These are phyloP conservation scores for Aureobasidium namibiae DNA, from an alignment of 2,329 filamentous ascomycete genomes.

Conservation along the genomic window DNA sequence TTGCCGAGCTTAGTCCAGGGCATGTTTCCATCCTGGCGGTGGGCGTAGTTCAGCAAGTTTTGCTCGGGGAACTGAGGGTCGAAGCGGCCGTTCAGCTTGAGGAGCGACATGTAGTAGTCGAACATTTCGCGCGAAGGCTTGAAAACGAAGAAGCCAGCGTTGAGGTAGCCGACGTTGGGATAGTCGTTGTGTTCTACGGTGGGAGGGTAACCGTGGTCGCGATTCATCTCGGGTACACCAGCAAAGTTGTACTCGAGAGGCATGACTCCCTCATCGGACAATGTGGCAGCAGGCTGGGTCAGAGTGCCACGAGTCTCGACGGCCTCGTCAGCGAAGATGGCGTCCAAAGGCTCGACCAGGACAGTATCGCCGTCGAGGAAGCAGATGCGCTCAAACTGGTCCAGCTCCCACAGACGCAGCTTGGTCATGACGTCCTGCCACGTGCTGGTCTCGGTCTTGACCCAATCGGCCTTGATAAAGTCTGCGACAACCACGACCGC, in stretches of 20 bases:
- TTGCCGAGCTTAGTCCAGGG: constrained; percentile 31
- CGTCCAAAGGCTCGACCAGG: constrained; percentile 23
- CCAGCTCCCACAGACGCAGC: constrained; percentile 31
- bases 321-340: constrained; percentile 28
- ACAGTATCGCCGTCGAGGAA: constrained; percentile 30
- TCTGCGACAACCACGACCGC: constrained; percentile 21
- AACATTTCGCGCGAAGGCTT: constrained; percentile 22
- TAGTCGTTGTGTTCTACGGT: constrained; percentile 20
- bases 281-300: constrained; percentile 16
- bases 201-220: constrained; percentile 26
- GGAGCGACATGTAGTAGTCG: constrained; percentile 25
- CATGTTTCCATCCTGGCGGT: constrained; percentile 31
- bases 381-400: constrained; percentile 28
- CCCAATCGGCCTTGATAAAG: constrained; percentile 26
- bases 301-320: constrained; percentile 19
- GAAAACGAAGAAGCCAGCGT: constrained; percentile 29
- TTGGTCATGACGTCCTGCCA: constrained; percentile 33
- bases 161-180: constrained; percentile 23
- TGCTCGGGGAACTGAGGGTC: constrained; percentile 28
- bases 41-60: constrained; percentile 30
- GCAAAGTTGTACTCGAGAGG: constrained; percentile 28
- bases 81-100: constrained; percentile 24
- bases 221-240: constrained; percentile 23
- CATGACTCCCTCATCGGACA: constrained; percentile 22
- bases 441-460: constrained; percentile 20